Percentiles rank a stretch among this genome's conserved stretches.
phyloP scores from a whole-genome alignment of 73 alveolate species.

The Paramecium biaurelia region DNA sequence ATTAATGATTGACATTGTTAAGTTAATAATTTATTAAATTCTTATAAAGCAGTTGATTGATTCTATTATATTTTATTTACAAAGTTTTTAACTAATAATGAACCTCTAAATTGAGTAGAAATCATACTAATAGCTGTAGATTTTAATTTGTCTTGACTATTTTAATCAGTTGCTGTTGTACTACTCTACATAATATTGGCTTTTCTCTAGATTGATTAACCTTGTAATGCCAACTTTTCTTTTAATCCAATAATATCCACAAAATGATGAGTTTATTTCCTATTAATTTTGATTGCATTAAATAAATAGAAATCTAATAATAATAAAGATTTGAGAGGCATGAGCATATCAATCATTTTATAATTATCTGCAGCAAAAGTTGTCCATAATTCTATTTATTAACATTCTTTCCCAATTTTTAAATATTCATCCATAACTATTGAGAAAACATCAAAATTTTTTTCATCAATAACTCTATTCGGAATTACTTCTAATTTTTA shows the following conservation, averaged over 20 bases:
- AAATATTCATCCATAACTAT: conserved; percentile 32
- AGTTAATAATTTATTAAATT: neutral
- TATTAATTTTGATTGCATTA: conserved; percentile 1
- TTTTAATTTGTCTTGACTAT: neutral
- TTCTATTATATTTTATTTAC: neutral
- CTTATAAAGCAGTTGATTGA: neutral
- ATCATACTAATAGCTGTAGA: neutral
- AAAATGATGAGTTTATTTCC: neutral
- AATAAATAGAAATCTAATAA: conserved; percentile 17
- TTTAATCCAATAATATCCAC: neutral
- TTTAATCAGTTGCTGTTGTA: neutral
- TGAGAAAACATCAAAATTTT: neutral
- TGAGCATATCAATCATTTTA: neutral
- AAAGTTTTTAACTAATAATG: conserved; percentile 10
- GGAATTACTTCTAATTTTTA: neutral
- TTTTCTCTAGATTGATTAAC: neutral
- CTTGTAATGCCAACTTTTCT: neutral
- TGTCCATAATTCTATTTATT: neutral
- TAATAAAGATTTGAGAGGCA: neutral
- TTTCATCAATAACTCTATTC: neutral
- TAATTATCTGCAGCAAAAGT: neutral
- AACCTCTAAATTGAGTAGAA: conserved; percentile 3
- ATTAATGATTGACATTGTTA: conserved; percentile 5
- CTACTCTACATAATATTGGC: neutral
- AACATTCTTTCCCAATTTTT: conserved; percentile 27